These are phyloP conservation scores for Fusarium coicis DNA, from an alignment of 2,329 filamentous ascomycete genomes.

Conservation along the genomic window DNA sequence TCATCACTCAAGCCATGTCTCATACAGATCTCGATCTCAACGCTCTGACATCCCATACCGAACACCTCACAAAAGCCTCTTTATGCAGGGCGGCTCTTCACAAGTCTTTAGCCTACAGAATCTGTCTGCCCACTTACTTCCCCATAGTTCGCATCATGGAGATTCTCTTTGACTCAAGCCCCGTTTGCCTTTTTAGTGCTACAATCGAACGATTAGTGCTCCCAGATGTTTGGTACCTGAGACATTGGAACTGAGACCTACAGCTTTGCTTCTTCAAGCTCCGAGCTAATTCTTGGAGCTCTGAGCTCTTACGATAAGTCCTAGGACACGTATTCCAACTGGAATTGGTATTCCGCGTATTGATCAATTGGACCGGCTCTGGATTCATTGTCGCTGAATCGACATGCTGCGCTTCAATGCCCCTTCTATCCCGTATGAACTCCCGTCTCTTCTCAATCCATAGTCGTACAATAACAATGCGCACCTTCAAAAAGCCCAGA, in stretches of 20 bases:
- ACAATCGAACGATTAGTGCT: neutral
- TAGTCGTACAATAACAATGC: slow-evolving; percentile 14
- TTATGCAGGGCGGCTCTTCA: slow-evolving; percentile 26
- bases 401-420: slow-evolving; percentile 8
- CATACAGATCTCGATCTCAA: slow-evolving; percentile 20
- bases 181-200: neutral
- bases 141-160: slow-evolving; percentile 11
- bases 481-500: neutral
- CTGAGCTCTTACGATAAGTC: neutral
- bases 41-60: neutral
- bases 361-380: neutral
- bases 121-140: slow-evolving; percentile 22
- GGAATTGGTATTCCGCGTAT: neutral
- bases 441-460: slow-evolving; percentile 2
- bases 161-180: slow-evolving; percentile 2
- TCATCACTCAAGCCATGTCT: neutral
- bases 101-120: neutral
- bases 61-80: slow-evolving; percentile 6
- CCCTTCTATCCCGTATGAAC: slow-evolving; percentile 32
- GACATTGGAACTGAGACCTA: slow-evolving; percentile 31
- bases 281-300: neutral
- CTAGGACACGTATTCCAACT: neutral
- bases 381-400: slow-evolving; percentile 7
- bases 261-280: slow-evolving; percentile 24
- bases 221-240: slow-evolving; percentile 19